Evolutionary conservation across 495 filamentous ascomycete species (phyloP).

Genomic region (Cetradonia linearis): DNA sequence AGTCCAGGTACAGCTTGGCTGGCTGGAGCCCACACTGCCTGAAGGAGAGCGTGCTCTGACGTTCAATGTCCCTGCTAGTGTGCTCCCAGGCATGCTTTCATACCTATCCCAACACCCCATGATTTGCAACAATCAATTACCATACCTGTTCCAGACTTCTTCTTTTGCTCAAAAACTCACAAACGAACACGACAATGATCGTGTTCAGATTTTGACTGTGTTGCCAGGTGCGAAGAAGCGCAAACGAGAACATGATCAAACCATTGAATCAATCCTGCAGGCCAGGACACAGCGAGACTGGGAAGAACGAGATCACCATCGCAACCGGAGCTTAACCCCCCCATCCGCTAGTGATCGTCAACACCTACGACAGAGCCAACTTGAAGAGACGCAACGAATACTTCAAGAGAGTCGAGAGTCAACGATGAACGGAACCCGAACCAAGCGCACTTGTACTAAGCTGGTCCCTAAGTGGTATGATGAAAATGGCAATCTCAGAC

Average conservation of each 20-base stretch:
- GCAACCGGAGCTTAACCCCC: background rate
- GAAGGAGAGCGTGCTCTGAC: background rate
- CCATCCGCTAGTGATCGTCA: background rate
- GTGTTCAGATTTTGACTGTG: background rate
- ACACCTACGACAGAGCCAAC: background rate
- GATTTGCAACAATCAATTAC: background rate
- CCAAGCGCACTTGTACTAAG: conserved; percentile 3
- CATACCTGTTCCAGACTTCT: background rate
- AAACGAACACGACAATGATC: background rate
- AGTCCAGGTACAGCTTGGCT: background rate
- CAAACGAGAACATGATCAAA: background rate
- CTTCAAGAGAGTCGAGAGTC: background rate
- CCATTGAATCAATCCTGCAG: background rate
- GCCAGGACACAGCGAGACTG: background rate
- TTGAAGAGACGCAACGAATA: background rate
- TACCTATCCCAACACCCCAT: background rate
- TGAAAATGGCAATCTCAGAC: background rate
- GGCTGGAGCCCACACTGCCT: background rate
- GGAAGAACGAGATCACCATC: background rate
- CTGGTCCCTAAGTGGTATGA: background rate
- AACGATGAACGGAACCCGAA: background rate
- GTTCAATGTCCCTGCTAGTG: background rate
- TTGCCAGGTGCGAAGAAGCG: background rate
- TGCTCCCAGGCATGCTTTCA: background rate
- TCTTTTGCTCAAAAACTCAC: background rate